Base-by-base conservation (phyloP, 2,329 filamentous ascomycete genomes). In the Hortaea werneckii region DNA sequence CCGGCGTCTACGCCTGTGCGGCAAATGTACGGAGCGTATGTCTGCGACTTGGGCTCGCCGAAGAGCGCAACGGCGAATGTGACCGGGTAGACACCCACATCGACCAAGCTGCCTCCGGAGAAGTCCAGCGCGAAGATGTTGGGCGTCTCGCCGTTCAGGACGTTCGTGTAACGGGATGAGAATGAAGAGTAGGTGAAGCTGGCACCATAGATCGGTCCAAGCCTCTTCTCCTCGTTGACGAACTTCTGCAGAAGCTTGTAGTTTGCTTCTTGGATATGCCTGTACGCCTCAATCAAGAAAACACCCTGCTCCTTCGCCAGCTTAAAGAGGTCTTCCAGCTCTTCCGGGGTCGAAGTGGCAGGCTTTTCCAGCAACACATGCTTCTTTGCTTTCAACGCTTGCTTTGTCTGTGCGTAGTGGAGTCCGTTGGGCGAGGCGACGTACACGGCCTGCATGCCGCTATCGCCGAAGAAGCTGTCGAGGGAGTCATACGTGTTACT, bases 321-420 rank as follows among this genome's bases (percentile, higher is more conserved):
- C 11, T 54, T 50, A 57, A 72, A 71, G 9, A 74, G 57, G 28
- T 67, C 59, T 32, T 70, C 63, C 3, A 73, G 61, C 50, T 74
- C 68, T 1, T 54, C 50, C 27, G 60, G 53, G 1, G 65, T 74
- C 26, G 63, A 66, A 27, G 69, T 70, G 0, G 68, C 66, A 5
- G 71, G 71, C 54, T 74, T 74, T 55, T 74, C 71, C n/a, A 74
- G 58, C 29, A 74, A 64, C 48, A 74, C 70, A 53, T 74, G 65
- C 52, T 73, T 74, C 42, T 65, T 63, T 2, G 66, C 69, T 4
- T 55, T 39, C 30, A 74, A 61, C 34, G 70, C 58, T 11, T 57
- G 53, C 48, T 69, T 69, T 11, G 70, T 67, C 49, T 73, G 71
- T 35, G 56, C 59, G 56, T 67, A 68, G 59, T 74, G 71, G 37